phyloP scores from a whole-genome alignment of 1,284 basidiomycete genomes.

The Amanita bisporigera region DNA sequence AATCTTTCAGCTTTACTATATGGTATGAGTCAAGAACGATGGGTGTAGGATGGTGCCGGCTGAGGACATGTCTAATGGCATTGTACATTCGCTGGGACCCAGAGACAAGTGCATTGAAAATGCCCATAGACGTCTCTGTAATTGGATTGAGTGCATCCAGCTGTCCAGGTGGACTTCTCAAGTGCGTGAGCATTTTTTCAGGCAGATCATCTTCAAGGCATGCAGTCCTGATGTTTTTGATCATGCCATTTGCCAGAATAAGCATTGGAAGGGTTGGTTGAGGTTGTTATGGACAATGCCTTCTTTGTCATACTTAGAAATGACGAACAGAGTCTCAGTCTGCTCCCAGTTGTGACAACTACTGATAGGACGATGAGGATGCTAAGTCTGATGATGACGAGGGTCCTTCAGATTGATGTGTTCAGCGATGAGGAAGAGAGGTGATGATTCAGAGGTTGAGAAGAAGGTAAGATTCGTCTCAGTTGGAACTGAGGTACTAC shows the following conservation, averaged over 20 bases:
- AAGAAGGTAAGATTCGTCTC: too few relatives aligned
- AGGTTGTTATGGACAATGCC: too few relatives aligned
- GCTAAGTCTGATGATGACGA: too few relatives aligned
- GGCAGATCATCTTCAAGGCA: not conserved
- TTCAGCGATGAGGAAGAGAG: too few relatives aligned
- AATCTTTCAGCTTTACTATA: slow-evolving; percentile 9
- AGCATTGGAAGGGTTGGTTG: slow-evolving; percentile 5
- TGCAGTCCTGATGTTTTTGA: not conserved
- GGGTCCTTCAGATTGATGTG: too few relatives aligned
- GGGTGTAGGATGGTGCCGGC: not conserved
- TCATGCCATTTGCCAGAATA: not conserved
- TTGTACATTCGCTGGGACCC: not conserved
- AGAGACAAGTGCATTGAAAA: not conserved
- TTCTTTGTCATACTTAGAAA: too few relatives aligned
- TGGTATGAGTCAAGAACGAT: not conserved
- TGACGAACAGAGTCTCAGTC: too few relatives aligned
- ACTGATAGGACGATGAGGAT: too few relatives aligned
- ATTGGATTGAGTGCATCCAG: not conserved
- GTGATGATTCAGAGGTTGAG: too few relatives aligned
- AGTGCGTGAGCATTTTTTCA: not conserved
- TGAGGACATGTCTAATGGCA: not conserved
- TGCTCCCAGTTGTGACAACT: too few relatives aligned
- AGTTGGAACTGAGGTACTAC: too few relatives aligned
- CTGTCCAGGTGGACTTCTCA: not conserved
- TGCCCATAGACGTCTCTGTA: not conserved